Percentiles rank a stretch among this genome's conserved stretches.
Evolutionary conservation across 805 yeast species (phyloP).

Genomic region (Myxozyma udenii): DNA sequence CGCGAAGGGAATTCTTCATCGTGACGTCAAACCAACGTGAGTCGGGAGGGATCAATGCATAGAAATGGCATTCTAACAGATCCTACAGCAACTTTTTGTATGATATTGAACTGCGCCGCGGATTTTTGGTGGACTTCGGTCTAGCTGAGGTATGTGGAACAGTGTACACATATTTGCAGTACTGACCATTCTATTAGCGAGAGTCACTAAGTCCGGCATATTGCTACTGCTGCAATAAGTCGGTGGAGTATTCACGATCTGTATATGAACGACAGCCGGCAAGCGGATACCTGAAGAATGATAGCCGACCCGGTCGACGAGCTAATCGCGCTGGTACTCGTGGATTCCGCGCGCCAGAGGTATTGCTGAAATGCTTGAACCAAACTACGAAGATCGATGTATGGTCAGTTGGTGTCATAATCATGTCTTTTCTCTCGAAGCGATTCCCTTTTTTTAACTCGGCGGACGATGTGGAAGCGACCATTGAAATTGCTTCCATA

Average conservation of each 20-base stretch:
- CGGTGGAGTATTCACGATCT: conserved; percentile 33
- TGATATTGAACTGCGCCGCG: conserved; percentile 62
- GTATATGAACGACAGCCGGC: conserved; percentile 38
- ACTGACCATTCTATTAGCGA: conserved; percentile 3
- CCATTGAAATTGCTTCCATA: conserved; percentile 75
- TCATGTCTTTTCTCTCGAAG: conserved; percentile 70
- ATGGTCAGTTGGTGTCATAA: conserved; percentile 90
- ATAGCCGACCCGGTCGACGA: conserved; percentile 73
- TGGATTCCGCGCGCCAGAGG: conserved; percentile 94
- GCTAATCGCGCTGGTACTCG: conserved; percentile 97
- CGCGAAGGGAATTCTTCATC: conserved; percentile 71
- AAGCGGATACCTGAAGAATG: conserved; percentile 81
- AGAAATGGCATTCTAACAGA: conserved; percentile 32
- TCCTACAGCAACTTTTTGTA: conserved; percentile 60
- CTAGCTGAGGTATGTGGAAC: conserved; percentile 58
- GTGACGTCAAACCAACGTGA: conserved; percentile 85
- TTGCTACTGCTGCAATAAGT: conserved; percentile 27
- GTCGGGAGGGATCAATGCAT: conserved; percentile 31
- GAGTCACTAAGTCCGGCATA: conserved; percentile 22
- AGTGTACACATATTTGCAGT: neutral
- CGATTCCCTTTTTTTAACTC: conserved; percentile 93
- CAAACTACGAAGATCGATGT: conserved; percentile 80
- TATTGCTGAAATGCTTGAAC: conserved; percentile 76
- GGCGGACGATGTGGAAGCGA: conserved; percentile 87
- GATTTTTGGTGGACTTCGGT: conserved; percentile 90